A percentile compares a stretch with the other conserved stretches of the same genome.
phyloP scores from a whole-genome alignment of 176 grass and related monocot genomes.

The Oryza glaberrima region DNA sequence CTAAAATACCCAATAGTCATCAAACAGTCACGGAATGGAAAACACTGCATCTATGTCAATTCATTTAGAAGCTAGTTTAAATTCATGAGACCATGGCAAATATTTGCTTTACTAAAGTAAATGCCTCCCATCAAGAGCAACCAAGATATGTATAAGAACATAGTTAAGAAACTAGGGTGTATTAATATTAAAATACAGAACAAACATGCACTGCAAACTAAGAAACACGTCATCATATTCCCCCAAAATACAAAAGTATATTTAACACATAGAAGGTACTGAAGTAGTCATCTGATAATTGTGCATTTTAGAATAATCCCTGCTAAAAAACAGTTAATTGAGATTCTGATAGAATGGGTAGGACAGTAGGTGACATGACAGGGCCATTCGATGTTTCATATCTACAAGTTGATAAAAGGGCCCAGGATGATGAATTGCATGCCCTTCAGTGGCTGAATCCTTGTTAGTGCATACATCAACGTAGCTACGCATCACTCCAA shows the following conservation, averaged over 20 bases:
- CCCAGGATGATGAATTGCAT: neutral
- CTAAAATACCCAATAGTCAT: neutral
- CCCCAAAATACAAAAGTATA: neutral
- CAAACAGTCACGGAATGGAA: neutral
- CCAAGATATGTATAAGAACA: neutral
- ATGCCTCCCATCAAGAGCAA: neutral
- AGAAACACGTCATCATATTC: neutral
- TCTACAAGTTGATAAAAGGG: neutral
- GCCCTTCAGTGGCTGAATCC: neutral
- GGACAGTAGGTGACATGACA: neutral
- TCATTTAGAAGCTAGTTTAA: neutral
- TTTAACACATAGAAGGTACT: neutral
- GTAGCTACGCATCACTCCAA: neutral
- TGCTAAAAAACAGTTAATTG: neutral
- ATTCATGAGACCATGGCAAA: neutral
- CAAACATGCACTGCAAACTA: neutral
- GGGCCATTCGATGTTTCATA: neutral
- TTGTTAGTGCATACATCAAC: neutral
- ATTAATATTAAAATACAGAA: neutral
- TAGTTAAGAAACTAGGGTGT: too few species aligned
- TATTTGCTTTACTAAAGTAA: neutral
- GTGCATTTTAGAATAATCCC: neutral
- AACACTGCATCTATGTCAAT: neutral
- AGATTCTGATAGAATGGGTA: neutral
- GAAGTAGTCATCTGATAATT: neutral